phyloP scores from a whole-genome alignment of 345 rosid genomes.

The Aethionema arabicum region DNA sequence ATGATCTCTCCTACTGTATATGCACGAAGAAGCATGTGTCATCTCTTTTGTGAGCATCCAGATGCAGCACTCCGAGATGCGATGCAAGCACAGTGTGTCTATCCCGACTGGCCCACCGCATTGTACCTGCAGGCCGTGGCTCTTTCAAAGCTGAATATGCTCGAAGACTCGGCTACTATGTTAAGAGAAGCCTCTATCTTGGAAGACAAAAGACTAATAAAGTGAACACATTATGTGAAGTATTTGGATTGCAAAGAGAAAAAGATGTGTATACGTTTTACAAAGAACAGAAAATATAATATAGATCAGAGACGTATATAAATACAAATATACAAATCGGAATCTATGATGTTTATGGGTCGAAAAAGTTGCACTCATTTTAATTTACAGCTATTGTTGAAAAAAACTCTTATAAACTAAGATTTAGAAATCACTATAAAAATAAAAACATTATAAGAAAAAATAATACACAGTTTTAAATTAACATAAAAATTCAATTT shows the following conservation, averaged over 20 bases:
- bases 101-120: conserved; percentile 87
- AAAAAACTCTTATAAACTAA: too few species aligned
- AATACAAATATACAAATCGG: too few species aligned
- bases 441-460: too few species aligned
- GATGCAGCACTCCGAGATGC: conserved; percentile 93
- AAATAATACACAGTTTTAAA: too few species aligned
- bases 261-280: background rate
- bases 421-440: too few species aligned
- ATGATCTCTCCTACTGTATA: conserved; percentile 85
- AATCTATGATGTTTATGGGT: too few species aligned
- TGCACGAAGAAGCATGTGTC: conserved; percentile 74
- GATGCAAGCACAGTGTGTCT: conserved; percentile 90
- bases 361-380: too few species aligned
- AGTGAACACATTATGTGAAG: conserved; percentile 13
- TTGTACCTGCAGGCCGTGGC: conserved; percentile 90
- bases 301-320: too few species aligned
- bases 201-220: conserved; percentile 60
- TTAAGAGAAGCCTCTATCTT: conserved; percentile 70
- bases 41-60: conserved; percentile 71
- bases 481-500: too few species aligned
- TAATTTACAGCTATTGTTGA: too few species aligned
- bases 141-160: conserved; percentile 80
- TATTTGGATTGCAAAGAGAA: background rate
- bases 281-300: too few species aligned
- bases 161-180: conserved; percentile 77